These are phyloP conservation scores for Magnusiomyces tetraspermus DNA, from an alignment of 1,139 yeast genomes.

Conservation along the genomic window DNA sequence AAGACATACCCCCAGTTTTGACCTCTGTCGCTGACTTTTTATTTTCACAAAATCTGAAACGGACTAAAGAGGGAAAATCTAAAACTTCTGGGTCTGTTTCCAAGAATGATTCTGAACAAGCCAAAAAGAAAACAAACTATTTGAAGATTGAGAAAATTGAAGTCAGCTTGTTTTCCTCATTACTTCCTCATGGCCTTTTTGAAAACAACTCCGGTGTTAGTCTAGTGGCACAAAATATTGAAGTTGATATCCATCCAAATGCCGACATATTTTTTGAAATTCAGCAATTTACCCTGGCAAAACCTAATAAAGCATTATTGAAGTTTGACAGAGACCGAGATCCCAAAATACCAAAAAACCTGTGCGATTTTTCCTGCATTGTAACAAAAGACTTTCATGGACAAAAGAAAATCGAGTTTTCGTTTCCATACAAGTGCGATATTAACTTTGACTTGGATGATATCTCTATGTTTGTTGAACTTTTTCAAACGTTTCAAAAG, in stretches of 20 bases:
- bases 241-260: background rate
- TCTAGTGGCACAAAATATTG: constrained; percentile 9
- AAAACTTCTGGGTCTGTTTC: background rate
- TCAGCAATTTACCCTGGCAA: background rate
- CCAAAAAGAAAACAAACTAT: too few relatives aligned
- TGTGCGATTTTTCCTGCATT: background rate
- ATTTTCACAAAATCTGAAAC: background rate
- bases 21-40: constrained; percentile 26
- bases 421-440: constrained; percentile 19
- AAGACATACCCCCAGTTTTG: constrained; percentile 31
- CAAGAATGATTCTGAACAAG: too few relatives aligned
- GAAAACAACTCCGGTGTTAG: constrained; percentile 9
- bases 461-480: constrained; percentile 13
- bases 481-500: constrained; percentile 6
- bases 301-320: background rate
- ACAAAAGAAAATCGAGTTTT: constrained; percentile 7
- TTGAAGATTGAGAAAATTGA: constrained; percentile 3
- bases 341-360: background rate
- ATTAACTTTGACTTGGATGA: constrained; percentile 15
- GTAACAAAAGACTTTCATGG: background rate
- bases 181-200: constrained; percentile 15
- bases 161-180: constrained; percentile 7
- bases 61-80: background rate
- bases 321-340: background rate
- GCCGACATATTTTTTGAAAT: constrained; percentile 2